A percentile compares a stretch with the other conserved stretches of the same genome.
Evolutionary conservation across 441 rosid species (phyloP).

Genomic region (Euphorbia celastroides): DNA sequence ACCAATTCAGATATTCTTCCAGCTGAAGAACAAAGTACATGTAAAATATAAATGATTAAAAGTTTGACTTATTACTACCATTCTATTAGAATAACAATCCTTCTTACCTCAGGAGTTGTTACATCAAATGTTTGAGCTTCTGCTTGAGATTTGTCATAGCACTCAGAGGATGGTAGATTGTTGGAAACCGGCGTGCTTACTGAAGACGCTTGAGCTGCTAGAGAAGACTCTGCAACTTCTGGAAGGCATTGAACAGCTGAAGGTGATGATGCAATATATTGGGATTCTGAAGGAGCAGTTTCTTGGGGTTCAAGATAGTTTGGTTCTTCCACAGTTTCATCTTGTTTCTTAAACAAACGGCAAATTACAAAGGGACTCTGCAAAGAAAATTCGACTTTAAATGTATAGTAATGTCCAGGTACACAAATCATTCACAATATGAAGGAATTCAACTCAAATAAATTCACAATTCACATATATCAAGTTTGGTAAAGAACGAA

Average conservation of each 20-base stretch:
- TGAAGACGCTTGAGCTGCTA: slow-evolving; percentile 36
- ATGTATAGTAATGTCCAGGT: not conserved
- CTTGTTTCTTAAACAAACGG: slow-evolving; percentile 70
- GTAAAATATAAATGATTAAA: not conserved
- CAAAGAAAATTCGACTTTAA: slow-evolving; percentile 3
- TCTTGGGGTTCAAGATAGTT: slow-evolving; percentile 38
- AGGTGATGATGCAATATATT: slow-evolving; percentile 34
- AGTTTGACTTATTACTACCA: not conserved
- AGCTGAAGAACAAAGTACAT: slow-evolving; percentile 21
- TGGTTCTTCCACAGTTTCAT: slow-evolving; percentile 28
- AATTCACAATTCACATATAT: not conserved
- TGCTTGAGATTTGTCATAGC: slow-evolving; percentile 10
- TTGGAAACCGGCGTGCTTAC: slow-evolving; percentile 9
- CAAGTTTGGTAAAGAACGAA: not conserved
- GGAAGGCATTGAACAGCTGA: slow-evolving; percentile 28
- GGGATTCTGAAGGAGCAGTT: too few relatives aligned
- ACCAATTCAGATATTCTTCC: slow-evolving; percentile 28
- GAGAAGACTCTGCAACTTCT: slow-evolving; percentile 37
- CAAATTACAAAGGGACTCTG: slow-evolving; percentile 70
- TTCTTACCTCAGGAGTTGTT: slow-evolving; percentile 35
- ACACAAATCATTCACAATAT: not conserved
- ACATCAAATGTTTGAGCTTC: slow-evolving; percentile 22
- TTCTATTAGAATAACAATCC: not conserved
- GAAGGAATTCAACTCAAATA: not conserved
- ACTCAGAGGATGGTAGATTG: slow-evolving; percentile 17